A percentile compares a stretch with the other conserved stretches of the same genome.
These are phyloP conservation scores for Yamadazyma mexicana DNA, from an alignment of 1,139 yeast genomes.

Conservation along the genomic window DNA sequence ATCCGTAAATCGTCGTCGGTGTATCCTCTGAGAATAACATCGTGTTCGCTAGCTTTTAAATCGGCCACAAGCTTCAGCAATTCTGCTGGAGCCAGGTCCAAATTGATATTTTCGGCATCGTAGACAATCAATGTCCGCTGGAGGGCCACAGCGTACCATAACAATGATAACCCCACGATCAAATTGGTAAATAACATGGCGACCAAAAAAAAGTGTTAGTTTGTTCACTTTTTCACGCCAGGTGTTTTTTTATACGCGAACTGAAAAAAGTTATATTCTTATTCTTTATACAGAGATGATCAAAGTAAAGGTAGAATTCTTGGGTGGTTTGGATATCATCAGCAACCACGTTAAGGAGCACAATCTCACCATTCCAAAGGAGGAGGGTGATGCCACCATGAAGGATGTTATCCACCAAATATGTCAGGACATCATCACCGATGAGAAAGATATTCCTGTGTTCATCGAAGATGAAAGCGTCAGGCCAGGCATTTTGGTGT, in stretches of 20 bases:
- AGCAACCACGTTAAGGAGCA: constrained; percentile 55
- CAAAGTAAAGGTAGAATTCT: constrained; percentile 44
- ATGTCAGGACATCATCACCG: constrained; percentile 53
- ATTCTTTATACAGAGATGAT: constrained; percentile 18
- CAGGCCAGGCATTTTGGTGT: constrained; percentile 89
- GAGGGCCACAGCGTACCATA: constrained; percentile 13
- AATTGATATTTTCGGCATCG: constrained; percentile 28
- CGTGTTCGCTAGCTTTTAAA: constrained; percentile 19
- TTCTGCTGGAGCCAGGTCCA: constrained; percentile 18
- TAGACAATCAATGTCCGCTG: constrained; percentile 31
- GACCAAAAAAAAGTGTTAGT: constrained; percentile 2
- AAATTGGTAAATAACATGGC: constrained; percentile 9
- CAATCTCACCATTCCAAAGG: constrained; percentile 37
- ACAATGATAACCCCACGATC: constrained; percentile 12
- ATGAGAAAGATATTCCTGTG: constrained; percentile 66
- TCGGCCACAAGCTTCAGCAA: constrained; percentile 22
- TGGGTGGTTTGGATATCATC: constrained; percentile 73
- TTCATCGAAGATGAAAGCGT: constrained; percentile 79
- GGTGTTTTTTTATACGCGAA: constrained; percentile 4
- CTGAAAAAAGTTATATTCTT: neutral
- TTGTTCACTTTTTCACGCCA: constrained; percentile 5
- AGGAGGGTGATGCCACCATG: constrained; percentile 51
- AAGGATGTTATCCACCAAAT: constrained; percentile 59
- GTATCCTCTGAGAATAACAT: constrained; percentile 20
- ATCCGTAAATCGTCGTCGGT: constrained; percentile 27